Base-by-base conservation (phyloP, 2,329 filamentous ascomycete genomes). In the Colletotrichum euphorbiae region DNA sequence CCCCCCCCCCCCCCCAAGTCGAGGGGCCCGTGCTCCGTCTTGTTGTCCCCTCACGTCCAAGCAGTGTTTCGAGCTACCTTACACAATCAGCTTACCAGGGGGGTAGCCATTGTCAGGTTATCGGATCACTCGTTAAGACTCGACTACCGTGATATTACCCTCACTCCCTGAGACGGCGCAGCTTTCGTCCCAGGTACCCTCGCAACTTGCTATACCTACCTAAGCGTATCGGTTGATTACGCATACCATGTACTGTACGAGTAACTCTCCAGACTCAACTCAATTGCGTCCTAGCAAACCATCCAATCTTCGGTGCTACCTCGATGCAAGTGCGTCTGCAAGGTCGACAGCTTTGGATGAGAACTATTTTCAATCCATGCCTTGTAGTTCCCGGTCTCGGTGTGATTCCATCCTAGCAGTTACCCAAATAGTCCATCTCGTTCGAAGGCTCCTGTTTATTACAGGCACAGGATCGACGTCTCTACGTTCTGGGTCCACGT, bases 41-140 rank as follows among this genome's bases (percentile, higher is more conserved):
- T 66, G 61, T 64, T 8, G 28, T 52, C 62, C 62, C 66, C 62
- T 69, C 61, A 68, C 42, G 48, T 55, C 61, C 62, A 65, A 55
- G 66, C 66, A 66, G 46, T 54, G 66, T 69, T 69, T 69, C 66
- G 66, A 66, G 62, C 55, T 66, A n/a, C n/a, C n/a, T n/a, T n/a
- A 38, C 13, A 36, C 13, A 36, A 36, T 65, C 46, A 36, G 24
- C n/a, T n/a, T n/a, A n/a, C n/a, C n/a, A n/a, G n/a, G n/a, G n/a
- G n/a, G n/a, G n/a, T n/a, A n/a, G n/a, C n/a, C n/a, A n/a, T n/a
- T n/a, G n/a, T n/a, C n/a, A n/a, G n/a, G n/a, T n/a, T n/a, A n/a
- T n/a, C n/a, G n/a, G n/a, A n/a, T n/a, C n/a, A n/a, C n/a, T n/a
- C n/a, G n/a, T 58, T 15, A 54, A 42, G 21, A 64, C 21, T 63